Conservation (phyloP, 2,329 filamentous ascomycete species). For the Verticillium tricorpus region DNA sequence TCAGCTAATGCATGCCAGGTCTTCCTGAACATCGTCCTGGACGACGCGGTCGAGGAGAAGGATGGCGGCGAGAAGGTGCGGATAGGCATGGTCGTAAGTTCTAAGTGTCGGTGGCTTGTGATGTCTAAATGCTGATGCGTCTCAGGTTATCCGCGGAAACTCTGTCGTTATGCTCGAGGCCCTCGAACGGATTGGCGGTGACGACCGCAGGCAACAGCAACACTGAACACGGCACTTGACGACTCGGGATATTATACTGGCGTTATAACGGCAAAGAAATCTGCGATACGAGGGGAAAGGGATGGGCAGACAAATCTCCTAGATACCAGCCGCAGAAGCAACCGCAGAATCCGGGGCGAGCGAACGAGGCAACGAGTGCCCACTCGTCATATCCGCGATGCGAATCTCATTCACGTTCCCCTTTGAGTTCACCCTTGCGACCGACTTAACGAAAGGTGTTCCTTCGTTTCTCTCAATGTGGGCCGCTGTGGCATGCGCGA, state of each 20-base stretch:
- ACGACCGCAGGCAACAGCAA: slow-evolving; percentile 41
- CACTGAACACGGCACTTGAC: neutral
- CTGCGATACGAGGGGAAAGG: neutral
- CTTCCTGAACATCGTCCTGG: slow-evolving; percentile 96
- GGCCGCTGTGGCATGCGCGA: neutral
- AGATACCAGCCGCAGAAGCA: neutral
- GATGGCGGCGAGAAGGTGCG: slow-evolving; percentile 83
- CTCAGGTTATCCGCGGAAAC: slow-evolving; percentile 88
- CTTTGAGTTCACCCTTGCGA: neutral
- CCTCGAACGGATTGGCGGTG: slow-evolving; percentile 62
- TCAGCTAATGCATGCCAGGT: slow-evolving; percentile 53
- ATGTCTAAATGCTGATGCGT: slow-evolving; percentile 18
- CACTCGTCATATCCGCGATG: neutral
- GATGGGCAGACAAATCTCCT: neutral
- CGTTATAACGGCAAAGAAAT: slow-evolving; percentile 1
- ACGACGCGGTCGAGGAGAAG: slow-evolving; percentile 95
- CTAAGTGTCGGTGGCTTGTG: neutral
- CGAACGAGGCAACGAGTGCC: neutral
- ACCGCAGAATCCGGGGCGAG: neutral
- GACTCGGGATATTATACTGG: neutral
- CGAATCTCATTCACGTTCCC: neutral
- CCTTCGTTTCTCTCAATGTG: neutral
- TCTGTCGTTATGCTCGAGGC: slow-evolving; percentile 98
- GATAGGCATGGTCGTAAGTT: slow-evolving; percentile 85
- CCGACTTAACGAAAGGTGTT: neutral